Conservation (phyloP, 805 yeast species). For the Kuraishia cidri region DNA sequence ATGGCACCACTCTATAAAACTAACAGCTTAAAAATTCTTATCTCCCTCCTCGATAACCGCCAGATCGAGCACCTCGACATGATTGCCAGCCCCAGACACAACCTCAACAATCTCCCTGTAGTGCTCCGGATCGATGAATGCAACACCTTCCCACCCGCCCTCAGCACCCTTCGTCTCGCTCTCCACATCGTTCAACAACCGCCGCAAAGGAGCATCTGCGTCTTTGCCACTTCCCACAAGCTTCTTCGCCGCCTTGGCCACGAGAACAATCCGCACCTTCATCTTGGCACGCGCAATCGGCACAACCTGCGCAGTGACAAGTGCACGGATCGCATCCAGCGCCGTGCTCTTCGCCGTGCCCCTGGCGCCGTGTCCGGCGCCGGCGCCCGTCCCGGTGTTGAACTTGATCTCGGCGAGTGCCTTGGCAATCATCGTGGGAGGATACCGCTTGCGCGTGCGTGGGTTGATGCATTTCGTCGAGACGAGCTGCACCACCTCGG, state of each 20-base stretch:
- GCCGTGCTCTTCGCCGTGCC: slow-evolving; percentile 82
- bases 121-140: slow-evolving; percentile 79
- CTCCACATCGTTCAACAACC: slow-evolving; percentile 26
- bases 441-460: slow-evolving; percentile 79
- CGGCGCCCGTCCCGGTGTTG: slow-evolving; percentile 44
- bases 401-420: slow-evolving; percentile 71
- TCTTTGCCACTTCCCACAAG: slow-evolving; percentile 14
- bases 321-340: slow-evolving; percentile 75
- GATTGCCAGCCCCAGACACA: slow-evolving; percentile 37
- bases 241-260: slow-evolving; percentile 40
- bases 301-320: slow-evolving; percentile 71
- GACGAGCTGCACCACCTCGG: slow-evolving; percentile 74
- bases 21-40: not conserved
- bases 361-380: too few species aligned
- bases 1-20: too few species aligned
- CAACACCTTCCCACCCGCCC: slow-evolving; percentile 44
- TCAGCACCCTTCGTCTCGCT: slow-evolving; percentile 10
- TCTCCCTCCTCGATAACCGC: slow-evolving; percentile 68
- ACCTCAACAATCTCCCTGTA: slow-evolving; percentile 64
- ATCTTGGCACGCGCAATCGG: slow-evolving; percentile 94
- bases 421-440: slow-evolving; percentile 90
- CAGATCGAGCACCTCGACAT: slow-evolving; percentile 80
- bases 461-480: slow-evolving; percentile 93
- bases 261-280: slow-evolving; percentile 66
- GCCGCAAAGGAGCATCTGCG: slow-evolving; percentile 9